phyloP scores from a whole-genome alignment of 2,329 filamentous ascomycete genomes.

The Microascus cirrosus region DNA sequence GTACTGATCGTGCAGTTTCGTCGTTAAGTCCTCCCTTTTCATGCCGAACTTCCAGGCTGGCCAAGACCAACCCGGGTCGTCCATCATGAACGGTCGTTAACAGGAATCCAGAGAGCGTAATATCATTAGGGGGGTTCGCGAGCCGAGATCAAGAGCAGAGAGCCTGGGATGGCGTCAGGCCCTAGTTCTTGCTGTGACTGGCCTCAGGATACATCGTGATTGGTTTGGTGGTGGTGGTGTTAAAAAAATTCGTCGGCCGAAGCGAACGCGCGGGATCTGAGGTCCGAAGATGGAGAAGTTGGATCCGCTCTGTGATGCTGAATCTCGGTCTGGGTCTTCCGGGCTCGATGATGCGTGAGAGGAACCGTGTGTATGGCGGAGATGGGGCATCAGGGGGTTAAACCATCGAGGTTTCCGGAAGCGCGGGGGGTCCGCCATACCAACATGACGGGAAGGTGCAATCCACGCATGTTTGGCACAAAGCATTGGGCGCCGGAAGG shows the following conservation, averaged over 20 bases:
- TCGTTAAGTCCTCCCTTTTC: slow-evolving; percentile 47
- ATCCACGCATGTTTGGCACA: background rate
- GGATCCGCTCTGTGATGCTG: background rate
- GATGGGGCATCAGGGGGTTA: slow-evolving; percentile 1
- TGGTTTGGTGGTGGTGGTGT: background rate
- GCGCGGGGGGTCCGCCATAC: background rate
- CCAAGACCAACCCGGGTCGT: slow-evolving; percentile 42
- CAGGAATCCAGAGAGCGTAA: slow-evolving; percentile 13
- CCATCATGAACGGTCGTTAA: slow-evolving; percentile 27
- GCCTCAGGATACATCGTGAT: background rate
- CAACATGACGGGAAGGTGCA: background rate
- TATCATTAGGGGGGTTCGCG: slow-evolving; percentile 3
- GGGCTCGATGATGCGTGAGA: background rate
- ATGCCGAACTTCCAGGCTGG: slow-evolving; percentile 53
- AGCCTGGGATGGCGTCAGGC: background rate
- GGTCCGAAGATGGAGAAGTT: background rate
- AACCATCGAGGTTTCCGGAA: slow-evolving; percentile 4
- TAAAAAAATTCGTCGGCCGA: background rate
- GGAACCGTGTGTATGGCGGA: background rate
- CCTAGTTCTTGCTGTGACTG: background rate
- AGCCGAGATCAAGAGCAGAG: background rate
- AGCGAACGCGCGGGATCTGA: background rate
- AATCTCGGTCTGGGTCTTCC: background rate
- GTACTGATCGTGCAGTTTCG: slow-evolving; percentile 46
- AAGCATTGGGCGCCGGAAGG: background rate